Evolutionary conservation across 495 filamentous ascomycete species (phyloP).

Genomic region (Cetradonia linearis): DNA sequence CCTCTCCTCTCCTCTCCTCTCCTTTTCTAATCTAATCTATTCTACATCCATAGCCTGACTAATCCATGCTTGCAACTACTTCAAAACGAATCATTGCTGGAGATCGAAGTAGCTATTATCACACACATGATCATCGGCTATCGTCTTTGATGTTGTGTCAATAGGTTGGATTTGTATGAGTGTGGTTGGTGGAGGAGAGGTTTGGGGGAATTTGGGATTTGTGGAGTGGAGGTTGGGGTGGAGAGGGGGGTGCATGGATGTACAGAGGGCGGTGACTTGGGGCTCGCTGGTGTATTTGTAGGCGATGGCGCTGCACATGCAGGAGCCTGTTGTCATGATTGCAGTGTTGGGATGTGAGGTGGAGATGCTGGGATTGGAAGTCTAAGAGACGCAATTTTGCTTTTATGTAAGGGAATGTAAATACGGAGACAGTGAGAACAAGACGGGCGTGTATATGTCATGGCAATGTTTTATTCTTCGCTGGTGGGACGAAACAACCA

Average conservation of each 20-base stretch:
- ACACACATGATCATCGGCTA: slow-evolving; percentile 40
- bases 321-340: slow-evolving; percentile 35
- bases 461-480: not conserved
- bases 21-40: no score
- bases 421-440: not conserved
- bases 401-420: not conserved
- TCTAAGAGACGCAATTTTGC: not conserved
- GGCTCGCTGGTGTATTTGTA: slow-evolving; percentile 30
- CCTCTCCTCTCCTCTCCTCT: no score
- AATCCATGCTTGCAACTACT: not conserved
- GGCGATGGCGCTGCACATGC: slow-evolving; percentile 34
- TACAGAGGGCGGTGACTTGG: slow-evolving; percentile 31
- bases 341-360: not conserved
- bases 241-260: not conserved
- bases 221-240: not conserved
- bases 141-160: slow-evolving; percentile 29
- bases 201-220: not conserved
- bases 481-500: not conserved
- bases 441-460: not conserved
- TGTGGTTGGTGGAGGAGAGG: not conserved
- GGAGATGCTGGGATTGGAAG: not conserved
- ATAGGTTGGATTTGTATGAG: no score
- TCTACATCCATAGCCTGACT: no score
- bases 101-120: no score
- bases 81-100: no score